A percentile compares a stretch with the other conserved stretches of the same genome.
Conservation (phyloP, 768 basidiomycete species). For the Hypsizygus marmoreus region DNA sequence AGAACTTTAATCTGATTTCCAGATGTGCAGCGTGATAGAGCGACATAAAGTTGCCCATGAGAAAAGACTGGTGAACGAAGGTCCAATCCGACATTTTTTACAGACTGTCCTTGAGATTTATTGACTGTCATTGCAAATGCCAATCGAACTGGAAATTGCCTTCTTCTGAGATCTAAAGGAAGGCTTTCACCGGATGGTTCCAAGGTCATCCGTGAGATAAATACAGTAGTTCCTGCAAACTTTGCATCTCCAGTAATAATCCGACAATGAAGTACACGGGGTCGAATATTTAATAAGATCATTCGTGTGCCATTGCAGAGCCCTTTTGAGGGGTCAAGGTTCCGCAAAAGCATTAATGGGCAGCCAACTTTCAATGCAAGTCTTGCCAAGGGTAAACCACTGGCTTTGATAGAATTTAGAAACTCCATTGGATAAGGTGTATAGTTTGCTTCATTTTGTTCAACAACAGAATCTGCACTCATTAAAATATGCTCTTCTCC, state of each 20-base stretch:
- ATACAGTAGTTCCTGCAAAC: too few species aligned
- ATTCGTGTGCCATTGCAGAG: slow-evolving; percentile 38
- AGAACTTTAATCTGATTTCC: too few species aligned
- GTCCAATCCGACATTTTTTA: slow-evolving; percentile 41
- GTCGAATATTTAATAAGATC: slow-evolving; percentile 21
- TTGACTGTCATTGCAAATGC: slow-evolving; percentile 49
- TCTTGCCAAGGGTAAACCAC: slow-evolving; percentile 33
- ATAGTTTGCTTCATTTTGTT: slow-evolving; percentile 25
- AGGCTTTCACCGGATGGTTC: too few species aligned
- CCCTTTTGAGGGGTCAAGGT: slow-evolving; percentile 33
- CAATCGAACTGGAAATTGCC: slow-evolving; percentile 44
- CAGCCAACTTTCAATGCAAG: slow-evolving; percentile 28
- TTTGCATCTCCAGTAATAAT: too few species aligned
- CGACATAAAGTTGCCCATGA: slow-evolving; percentile 50
- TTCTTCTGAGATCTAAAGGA: too few species aligned
- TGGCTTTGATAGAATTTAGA: slow-evolving; percentile 29
- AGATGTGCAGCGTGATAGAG: slow-evolving; percentile 43
- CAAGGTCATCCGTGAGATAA: too few species aligned
- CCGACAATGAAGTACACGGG: slow-evolving; percentile 31
- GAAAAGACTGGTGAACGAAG: slow-evolving; percentile 34
- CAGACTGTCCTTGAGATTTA: slow-evolving; percentile 47
- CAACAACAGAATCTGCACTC: slow-evolving; percentile 31
- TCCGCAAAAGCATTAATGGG: slow-evolving; percentile 41
- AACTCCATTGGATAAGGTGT: too few species aligned
- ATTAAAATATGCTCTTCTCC: slow-evolving; percentile 22